Evolutionary conservation across 345 rosid species (phyloP).

Genomic region (Citropsis articulata): DNA sequence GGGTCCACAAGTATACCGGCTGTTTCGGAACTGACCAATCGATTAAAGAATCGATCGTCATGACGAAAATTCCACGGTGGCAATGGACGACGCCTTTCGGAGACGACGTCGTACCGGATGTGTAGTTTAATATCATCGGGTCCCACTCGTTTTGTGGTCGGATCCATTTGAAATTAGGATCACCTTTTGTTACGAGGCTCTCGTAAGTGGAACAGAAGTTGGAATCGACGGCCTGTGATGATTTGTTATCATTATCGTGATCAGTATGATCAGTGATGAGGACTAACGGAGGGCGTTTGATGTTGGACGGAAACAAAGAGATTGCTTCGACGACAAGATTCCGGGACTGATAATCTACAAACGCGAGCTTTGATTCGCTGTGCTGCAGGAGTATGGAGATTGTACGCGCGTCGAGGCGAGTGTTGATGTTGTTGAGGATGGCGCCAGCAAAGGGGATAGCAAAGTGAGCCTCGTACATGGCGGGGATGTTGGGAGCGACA

Average conservation of each 20-base stretch:
- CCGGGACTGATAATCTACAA: slow-evolving; percentile 53
- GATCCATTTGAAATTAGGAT: slow-evolving; percentile 45
- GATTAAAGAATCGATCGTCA: slow-evolving; percentile 46
- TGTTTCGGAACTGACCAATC: slow-evolving; percentile 58
- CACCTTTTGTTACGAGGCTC: slow-evolving; percentile 49
- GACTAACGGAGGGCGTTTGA: slow-evolving; percentile 45
- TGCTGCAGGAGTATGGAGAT: slow-evolving; percentile 65
- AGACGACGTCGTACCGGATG: slow-evolving; percentile 85
- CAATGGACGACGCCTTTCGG: slow-evolving; percentile 89
- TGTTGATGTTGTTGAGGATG: slow-evolving; percentile 71
- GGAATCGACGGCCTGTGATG: slow-evolving; percentile 5
- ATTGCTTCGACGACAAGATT: slow-evolving; percentile 52
- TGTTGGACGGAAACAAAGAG: slow-evolving; percentile 28
- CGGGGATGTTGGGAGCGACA: slow-evolving; percentile 63
- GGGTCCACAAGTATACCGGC: slow-evolving; percentile 83
- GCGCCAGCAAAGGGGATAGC: slow-evolving; percentile 85
- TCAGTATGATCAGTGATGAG: slow-evolving; percentile 37
- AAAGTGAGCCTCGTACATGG: slow-evolving; percentile 91
- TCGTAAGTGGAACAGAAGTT: slow-evolving; percentile 43
- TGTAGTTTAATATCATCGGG: slow-evolving; percentile 65
- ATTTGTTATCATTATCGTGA: slow-evolving; percentile 13
- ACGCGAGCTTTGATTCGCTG: slow-evolving; percentile 58
- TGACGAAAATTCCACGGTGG: slow-evolving; percentile 62
- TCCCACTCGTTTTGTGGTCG: slow-evolving; percentile 64
- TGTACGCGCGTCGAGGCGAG: slow-evolving; percentile 80